Evolutionary conservation across 2,329 filamentous ascomycete species (phyloP), one percentile per base, ranked within the genome.

Genomic region (Hymenoscyphus fructigenus): DNA sequence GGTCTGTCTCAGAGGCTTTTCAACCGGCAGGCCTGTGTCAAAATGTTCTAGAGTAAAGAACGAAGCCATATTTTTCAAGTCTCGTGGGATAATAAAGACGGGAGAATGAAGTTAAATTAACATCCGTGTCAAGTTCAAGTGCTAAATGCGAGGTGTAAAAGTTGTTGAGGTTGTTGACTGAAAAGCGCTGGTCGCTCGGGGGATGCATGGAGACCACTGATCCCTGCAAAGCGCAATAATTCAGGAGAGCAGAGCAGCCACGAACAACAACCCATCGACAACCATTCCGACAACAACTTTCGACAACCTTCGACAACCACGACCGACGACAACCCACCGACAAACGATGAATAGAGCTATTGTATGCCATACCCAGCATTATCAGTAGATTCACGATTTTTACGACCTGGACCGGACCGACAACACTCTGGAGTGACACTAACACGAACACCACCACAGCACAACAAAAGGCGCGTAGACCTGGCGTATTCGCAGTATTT

Each of bases 191-290:
- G 47, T 53, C 47, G 47, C 47, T 53, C 47, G 20, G 47, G 47
- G 47, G 47, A 53, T 53, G 20, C 20, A 23, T 14, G 3, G n/a
- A 12, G 44, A 50, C 7, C 44, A 50, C n/a, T 20, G 47, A 53
- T 26, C 47, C 12, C 20, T 23, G 20, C 20, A 53, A 53, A 14
- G 47, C 47, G 47, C 47, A 53, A 53, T 53, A 53, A 53, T 26
- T 62, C 55, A 68, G 66, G 66, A 68, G 64, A 47, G 29, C 20
- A 59, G 57, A 47, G 47, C 36, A 41, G n/a, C 59, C 41, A 67
- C 29, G 57, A 60, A 64, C 47, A 23, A 53, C 10, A 23, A 14
- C 44, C n/a, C 20, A 53, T 26, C 47, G 38, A 58, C 36, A 23
- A 28, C 53, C 28, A 60, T 57, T 26, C 50, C 36, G 29, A 57